phyloP scores from a whole-genome alignment of 768 basidiomycete species.

The Royoungia palumana region DNA sequence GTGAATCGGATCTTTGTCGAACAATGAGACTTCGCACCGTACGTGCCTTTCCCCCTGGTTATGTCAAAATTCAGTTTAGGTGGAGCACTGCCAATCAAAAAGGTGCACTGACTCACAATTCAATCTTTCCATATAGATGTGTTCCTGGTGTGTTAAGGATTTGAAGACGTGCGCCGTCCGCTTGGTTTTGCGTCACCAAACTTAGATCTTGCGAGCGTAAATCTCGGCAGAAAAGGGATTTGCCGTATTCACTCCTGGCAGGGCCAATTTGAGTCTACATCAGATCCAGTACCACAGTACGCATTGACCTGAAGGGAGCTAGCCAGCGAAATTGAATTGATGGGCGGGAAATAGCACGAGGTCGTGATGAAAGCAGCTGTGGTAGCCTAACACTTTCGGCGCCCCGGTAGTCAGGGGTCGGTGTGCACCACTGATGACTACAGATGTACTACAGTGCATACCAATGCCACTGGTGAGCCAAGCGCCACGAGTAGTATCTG shows the following conservation, averaged over 20 bases:
- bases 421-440: not conserved
- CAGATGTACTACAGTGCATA: too few species aligned
- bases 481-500: too few species aligned
- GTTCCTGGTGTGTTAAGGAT: not conserved
- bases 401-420: not conserved
- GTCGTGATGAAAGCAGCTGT: not conserved
- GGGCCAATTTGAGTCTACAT: not conserved
- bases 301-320: not conserved
- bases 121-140: not conserved
- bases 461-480: too few species aligned
- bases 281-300: not conserved
- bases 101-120: too few species aligned
- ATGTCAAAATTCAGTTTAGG: too few species aligned
- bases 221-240: constrained; percentile 7
- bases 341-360: too few species aligned
- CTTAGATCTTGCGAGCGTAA: not conserved
- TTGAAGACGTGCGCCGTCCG: not conserved
- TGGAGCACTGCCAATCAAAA: too few species aligned
- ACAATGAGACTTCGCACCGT: too few species aligned
- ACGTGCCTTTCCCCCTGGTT: too few species aligned
- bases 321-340: not conserved
- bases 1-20: too few species aligned
- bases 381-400: too few species aligned
- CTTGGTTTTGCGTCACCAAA: not conserved
- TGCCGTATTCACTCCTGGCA: not conserved